These are phyloP conservation scores for Ilyonectria mors-panacis DNA, from an alignment of 2,329 filamentous ascomycete genomes.

Conservation along the genomic window DNA sequence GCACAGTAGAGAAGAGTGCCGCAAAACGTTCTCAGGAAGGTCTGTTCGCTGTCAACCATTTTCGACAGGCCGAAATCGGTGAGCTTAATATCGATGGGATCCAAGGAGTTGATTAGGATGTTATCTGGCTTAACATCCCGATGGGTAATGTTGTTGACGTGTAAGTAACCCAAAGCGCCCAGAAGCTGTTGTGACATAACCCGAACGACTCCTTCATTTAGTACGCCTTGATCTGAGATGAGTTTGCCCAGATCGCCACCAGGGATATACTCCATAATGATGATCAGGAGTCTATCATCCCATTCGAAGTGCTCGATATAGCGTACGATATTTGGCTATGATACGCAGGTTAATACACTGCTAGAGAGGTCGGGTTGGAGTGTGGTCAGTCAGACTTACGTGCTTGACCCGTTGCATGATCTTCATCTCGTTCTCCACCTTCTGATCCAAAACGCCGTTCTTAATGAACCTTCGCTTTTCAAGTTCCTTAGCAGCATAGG, in stretches of 20 bases:
- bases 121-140: slow-evolving; percentile 99
- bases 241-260: slow-evolving; percentile 86
- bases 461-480: slow-evolving; percentile 95
- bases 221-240: slow-evolving; percentile 71
- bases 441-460: slow-evolving; percentile 89
- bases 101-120: slow-evolving; percentile 82
- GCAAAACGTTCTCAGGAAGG: slow-evolving; percentile 96
- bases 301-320: slow-evolving; percentile 92
- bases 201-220: slow-evolving; percentile 79
- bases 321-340: slow-evolving; percentile 86
- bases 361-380: background rate
- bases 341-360: slow-evolving; percentile 27
- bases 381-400: slow-evolving; percentile 65
- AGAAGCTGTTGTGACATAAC: slow-evolving; percentile 83
- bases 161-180: slow-evolving; percentile 87
- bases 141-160: slow-evolving; percentile 91
- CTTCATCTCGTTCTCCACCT: slow-evolving; percentile 96
- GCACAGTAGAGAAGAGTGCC: slow-evolving; percentile 96
- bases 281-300: slow-evolving; percentile 87
- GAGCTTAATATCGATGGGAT: slow-evolving; percentile 87
- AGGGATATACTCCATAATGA: slow-evolving; percentile 94
- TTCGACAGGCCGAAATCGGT: slow-evolving; percentile 98
- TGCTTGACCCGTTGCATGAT: slow-evolving; percentile 93
- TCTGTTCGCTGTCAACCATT: slow-evolving; percentile 90
- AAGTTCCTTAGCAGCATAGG: slow-evolving; percentile 94